Base-by-base conservation (phyloP, 1,139 yeast species). In the Pichia cactophila region DNA sequence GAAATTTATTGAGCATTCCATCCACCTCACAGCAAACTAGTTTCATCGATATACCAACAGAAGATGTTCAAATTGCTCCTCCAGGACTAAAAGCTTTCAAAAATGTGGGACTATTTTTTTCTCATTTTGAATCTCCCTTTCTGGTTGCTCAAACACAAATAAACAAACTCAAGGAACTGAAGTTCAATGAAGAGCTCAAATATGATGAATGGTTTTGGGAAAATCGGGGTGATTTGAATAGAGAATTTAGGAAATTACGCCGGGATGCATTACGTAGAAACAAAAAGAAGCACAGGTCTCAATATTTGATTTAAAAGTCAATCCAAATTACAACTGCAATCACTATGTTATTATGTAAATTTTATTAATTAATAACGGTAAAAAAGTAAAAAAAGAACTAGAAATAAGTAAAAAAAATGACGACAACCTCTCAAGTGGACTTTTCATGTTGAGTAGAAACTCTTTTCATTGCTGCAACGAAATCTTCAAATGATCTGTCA, bases 391-490 rank as follows among this genome's bases (percentile, higher is more conserved):
- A 41, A 17, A 29, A 28, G 26, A 29, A 36, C 39, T 17, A 37
- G 29, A 20, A 20, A 14, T 17, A 31, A 40, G 17, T 9, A 23
- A 28, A 44, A 41, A 41, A 31, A 26, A 33, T 8, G 5, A 35
- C 5, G 8, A 4, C 37, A 33, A 7, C 12, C 20, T n/a, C 11
- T 53, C 60, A 65, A 54, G 58, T 55, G 20, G 83, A 78, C 70
- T 78, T 78, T 80, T 89, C 97, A 77, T 89, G 97, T 77, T 88
- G 96, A 73, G 96, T 89, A 63, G 96, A 89, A 61, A 89, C 96
- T 80, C 97, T 86, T 80, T 86, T 92, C 96, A 89, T 88, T 66
- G 96, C 87, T 65, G 87, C 88, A 72, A 89, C 80, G 80, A 89
- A 89, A 75, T 89, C 97, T 79, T 89, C 97, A 60, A 89, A 73